phyloP scores from a whole-genome alignment of 768 basidiomycete species.

The Boletales sp. region DNA sequence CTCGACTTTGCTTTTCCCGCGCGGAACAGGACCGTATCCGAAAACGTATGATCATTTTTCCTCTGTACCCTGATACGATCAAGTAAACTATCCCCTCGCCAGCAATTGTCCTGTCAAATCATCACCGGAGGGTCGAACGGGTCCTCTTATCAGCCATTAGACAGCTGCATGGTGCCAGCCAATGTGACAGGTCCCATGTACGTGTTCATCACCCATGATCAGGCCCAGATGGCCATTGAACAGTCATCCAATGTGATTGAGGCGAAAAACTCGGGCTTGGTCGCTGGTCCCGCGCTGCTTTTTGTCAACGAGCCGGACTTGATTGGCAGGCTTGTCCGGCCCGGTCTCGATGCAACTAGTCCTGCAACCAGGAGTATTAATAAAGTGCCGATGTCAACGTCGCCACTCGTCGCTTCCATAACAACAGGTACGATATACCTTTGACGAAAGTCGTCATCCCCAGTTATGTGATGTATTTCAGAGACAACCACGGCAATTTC shows the following conservation, averaged over 20 bases:
- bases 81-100: constrained; percentile 6
- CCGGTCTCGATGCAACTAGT: constrained; percentile 12
- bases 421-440: not conserved
- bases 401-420: not conserved
- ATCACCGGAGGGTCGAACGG: constrained; percentile 55
- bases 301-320: constrained; percentile 59
- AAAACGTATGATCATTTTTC: constrained; percentile 33
- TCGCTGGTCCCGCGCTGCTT: constrained; percentile 69
- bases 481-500: constrained; percentile 18
- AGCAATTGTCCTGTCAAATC: constrained; percentile 74
- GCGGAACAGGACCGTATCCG: constrained; percentile 46
- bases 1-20: constrained; percentile 59
- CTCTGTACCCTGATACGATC: not conserved
- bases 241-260: constrained; percentile 34
- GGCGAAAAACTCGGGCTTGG: constrained; percentile 36
- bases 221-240: constrained; percentile 50
- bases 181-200: constrained; percentile 74
- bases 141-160: constrained; percentile 57
- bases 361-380: not conserved
- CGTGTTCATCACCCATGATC: constrained; percentile 63
- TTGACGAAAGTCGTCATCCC: not conserved
- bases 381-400: not conserved
- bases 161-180: constrained; percentile 58
- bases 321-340: constrained; percentile 45
- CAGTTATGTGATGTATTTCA: constrained; percentile 1